Evolutionary conservation across 345 rosid genomes (phyloP).

Genomic region (Arabidopsis arenosa): DNA sequence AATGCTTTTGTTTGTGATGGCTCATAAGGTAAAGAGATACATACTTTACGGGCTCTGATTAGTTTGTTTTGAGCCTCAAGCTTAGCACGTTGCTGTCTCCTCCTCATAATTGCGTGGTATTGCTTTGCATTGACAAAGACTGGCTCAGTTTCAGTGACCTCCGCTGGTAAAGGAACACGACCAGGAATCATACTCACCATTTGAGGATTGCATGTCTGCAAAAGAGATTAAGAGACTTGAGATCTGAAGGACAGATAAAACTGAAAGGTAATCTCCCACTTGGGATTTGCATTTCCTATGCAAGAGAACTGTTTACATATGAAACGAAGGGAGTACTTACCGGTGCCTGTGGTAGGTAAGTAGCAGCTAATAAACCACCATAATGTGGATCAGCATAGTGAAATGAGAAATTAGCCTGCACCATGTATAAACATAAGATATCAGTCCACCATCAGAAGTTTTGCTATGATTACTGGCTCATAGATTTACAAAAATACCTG

Average conservation of each 20-base stretch:
- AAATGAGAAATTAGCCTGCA: conserved; percentile 55
- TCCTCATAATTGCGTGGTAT: conserved; percentile 79
- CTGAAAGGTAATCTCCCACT: neutral
- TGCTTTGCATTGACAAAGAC: conserved; percentile 85
- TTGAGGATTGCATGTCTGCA: conserved; percentile 62
- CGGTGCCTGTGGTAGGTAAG: conserved; percentile 54
- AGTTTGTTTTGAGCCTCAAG: conserved; percentile 81
- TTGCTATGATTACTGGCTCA: conserved; percentile 29
- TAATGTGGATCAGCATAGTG: conserved; percentile 64
- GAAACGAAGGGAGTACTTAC: conserved; percentile 44
- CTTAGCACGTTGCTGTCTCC: conserved; percentile 80
- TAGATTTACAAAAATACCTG: conserved; percentile 50
- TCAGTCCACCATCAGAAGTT: conserved; percentile 19
- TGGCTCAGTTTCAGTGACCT: conserved; percentile 60
- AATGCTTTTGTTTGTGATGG: conserved; percentile 1
- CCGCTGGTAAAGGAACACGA: conserved; percentile 72
- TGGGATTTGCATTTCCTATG: neutral
- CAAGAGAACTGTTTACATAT: neutral
- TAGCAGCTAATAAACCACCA: conserved; percentile 53
- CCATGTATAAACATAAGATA: conserved; percentile 20
- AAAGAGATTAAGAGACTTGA: conserved; percentile 26
- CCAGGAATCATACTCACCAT: conserved; percentile 57
- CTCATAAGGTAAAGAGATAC: neutral
- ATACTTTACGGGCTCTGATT: conserved; percentile 70
- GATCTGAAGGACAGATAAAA: neutral